Evolutionary conservation across 768 basidiomycete genomes (phyloP), one percentile per base, ranked within the genome.

Genomic region (Hygrophorus russula): DNA sequence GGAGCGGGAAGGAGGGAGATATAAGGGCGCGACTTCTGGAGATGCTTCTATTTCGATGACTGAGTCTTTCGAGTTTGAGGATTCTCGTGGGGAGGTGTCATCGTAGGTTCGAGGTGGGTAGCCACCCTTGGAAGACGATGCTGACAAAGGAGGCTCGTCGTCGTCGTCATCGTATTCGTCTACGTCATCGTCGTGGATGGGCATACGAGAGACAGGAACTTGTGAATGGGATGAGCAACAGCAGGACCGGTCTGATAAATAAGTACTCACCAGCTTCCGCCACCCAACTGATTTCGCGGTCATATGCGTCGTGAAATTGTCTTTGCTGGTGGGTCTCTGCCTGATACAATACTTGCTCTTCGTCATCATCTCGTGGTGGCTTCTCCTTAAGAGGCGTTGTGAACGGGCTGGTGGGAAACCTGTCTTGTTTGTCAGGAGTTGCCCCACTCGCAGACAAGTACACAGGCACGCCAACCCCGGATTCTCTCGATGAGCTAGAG

Each of bases 261-360:
- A 32, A 33, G 34, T 33, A 64, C 75, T 51, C 52, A 84, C 85
- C 78, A 56, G 73, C 80, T 37, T 78, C 75, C 33, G 81, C 83
- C 30, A 84, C 66, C 85, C 85, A 89, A 53, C 85, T 89, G 36
- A 78, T 76, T 51, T 78, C 72, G 49, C 80, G 69, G 24, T 77
- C 74, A 24, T 60, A 67, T 39, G 62, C 66, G 39, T 72, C 68
- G 29, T 59, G 54, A 42, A 70, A 73, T n/a, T 71, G 68, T 11
- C 71, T 69, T 29, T 63, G 56, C 47, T 69, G 64, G 47, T 67
- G 63, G 11, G 69, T 72, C 51, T 79, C 78, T 34, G 75, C 73
- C 36, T 73, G 70, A 55, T 74, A 82, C 24, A 82, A 56, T 19
- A 84, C 77, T 52, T 78, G 69, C 45, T 86, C 82, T 46, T 80